Conservation (phyloP, 1,284 basidiomycete genomes). For the Pseudozyma tsukubaensis region DNA sequence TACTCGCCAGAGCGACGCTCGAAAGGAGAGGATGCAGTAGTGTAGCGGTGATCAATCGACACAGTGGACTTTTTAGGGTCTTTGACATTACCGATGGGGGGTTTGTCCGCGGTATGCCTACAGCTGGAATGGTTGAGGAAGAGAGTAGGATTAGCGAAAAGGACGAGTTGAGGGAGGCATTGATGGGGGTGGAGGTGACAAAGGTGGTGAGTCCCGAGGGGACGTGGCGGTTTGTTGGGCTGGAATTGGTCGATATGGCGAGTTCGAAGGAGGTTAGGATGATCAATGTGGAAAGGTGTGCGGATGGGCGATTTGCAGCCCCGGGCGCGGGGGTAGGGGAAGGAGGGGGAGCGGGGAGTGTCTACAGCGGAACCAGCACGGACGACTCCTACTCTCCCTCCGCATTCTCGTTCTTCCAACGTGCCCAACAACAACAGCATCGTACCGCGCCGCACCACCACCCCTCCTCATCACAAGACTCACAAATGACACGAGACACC, state of each 20-base stretch:
- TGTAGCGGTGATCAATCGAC: constrained; percentile 78
- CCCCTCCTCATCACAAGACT: background rate
- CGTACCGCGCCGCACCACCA: background rate
- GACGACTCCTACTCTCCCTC: constrained; percentile 29
- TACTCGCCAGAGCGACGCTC: constrained; percentile 72
- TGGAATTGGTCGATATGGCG: constrained; percentile 38
- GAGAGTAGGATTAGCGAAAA: constrained; percentile 68
- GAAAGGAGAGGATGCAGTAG: constrained; percentile 74
- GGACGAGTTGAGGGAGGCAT: constrained; percentile 70
- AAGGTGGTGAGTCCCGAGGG: constrained; percentile 11
- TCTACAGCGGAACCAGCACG: constrained; percentile 12
- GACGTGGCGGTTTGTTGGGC: constrained; percentile 20
- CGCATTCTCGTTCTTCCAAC: constrained; percentile 22
- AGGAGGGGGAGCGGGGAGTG: constrained; percentile 6
- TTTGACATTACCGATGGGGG: constrained; percentile 77
- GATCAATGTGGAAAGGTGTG: background rate
- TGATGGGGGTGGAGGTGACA: constrained; percentile 22
- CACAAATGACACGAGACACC: background rate
- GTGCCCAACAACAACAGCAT: background rate
- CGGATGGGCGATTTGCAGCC: too few species aligned
- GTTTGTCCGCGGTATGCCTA: constrained; percentile 75
- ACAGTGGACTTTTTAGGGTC: constrained; percentile 75
- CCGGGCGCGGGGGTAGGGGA: too few species aligned
- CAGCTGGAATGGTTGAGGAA: constrained; percentile 72
- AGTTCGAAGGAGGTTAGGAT: constrained; percentile 13